A percentile compares a stretch with the other conserved stretches of the same genome.
These are phyloP conservation scores for Balansia obtecta DNA, from an alignment of 2,329 filamentous ascomycete genomes.

Conservation along the genomic window DNA sequence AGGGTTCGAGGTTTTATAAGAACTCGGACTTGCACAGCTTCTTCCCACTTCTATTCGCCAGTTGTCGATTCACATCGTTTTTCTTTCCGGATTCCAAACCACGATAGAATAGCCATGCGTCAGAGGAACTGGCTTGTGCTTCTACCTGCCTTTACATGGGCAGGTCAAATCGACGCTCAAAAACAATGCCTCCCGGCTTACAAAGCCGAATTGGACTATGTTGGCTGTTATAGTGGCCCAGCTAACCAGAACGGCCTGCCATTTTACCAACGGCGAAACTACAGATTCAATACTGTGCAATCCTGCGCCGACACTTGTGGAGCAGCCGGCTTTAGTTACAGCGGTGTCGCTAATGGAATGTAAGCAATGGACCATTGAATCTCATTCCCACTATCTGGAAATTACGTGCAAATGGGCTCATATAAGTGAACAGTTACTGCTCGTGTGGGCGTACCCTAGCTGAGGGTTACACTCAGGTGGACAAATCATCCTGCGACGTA, in stretches of 20 bases:
- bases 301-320: constrained; percentile 11
- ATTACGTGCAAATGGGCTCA: too few species aligned
- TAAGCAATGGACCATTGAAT: not conserved
- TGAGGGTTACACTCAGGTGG: too few species aligned
- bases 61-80: too few species aligned
- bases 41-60: too few species aligned
- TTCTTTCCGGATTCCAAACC: not conserved
- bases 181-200: not conserved
- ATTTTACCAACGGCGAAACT: not conserved
- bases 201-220: not conserved
- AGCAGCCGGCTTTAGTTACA: constrained; percentile 7
- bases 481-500: not conserved
- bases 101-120: not conserved
- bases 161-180: not conserved
- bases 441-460: not conserved
- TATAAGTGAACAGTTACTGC: not conserved
- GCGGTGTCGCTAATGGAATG: constrained; percentile 8
- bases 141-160: not conserved
- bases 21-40: too few species aligned
- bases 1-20: too few species aligned
- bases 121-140: not conserved
- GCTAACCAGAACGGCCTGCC: not conserved
- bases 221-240: not conserved
- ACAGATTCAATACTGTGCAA: not conserved
- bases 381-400: not conserved